A percentile compares a stretch with the other conserved stretches of the same genome.
phyloP scores from a whole-genome alignment of 73 alveolate genomes.

The Paramecium sexaurelia region DNA sequence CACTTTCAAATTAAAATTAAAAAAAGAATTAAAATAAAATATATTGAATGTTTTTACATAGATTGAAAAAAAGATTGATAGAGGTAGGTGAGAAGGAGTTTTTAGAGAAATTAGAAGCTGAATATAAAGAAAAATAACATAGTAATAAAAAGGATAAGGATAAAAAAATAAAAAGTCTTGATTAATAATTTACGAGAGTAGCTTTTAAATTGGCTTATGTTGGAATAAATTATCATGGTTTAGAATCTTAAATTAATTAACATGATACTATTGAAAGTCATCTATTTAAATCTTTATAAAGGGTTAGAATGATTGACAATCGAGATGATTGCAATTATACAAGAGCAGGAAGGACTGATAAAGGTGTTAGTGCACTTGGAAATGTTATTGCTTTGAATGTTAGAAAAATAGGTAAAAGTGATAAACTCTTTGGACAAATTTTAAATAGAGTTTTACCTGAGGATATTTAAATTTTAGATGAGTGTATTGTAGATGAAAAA shows the following conservation, averaged over 20 bases:
- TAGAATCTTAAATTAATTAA: slow-evolving; percentile 51
- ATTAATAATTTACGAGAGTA: neutral
- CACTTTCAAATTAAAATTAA: too few species aligned
- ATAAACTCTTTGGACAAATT: slow-evolving; percentile 36
- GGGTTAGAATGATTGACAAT: slow-evolving; percentile 60
- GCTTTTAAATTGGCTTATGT: neutral
- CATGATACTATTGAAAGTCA: slow-evolving; percentile 52
- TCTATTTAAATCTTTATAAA: slow-evolving; percentile 44
- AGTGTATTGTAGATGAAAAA: slow-evolving; percentile 84
- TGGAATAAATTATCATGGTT: slow-evolving; percentile 67
- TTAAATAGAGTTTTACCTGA: slow-evolving; percentile 88
- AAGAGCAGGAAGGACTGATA: slow-evolving; percentile 97
- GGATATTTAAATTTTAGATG: slow-evolving; percentile 87
- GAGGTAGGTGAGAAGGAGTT: neutral
- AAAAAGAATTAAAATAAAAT: too few species aligned
- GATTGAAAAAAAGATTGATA: neutral
- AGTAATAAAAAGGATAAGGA: neutral
- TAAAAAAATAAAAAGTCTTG: neutral
- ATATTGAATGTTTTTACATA: neutral
- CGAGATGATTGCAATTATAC: slow-evolving; percentile 72
- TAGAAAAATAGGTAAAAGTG: slow-evolving; percentile 64
- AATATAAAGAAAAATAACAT: neutral
- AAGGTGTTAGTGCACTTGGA: slow-evolving; percentile 97
- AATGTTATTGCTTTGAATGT: slow-evolving; percentile 85
- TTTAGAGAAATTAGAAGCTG: neutral